These are phyloP conservation scores for Nemania abortiva DNA, from an alignment of 2,329 filamentous ascomycete genomes.

Conservation along the genomic window DNA sequence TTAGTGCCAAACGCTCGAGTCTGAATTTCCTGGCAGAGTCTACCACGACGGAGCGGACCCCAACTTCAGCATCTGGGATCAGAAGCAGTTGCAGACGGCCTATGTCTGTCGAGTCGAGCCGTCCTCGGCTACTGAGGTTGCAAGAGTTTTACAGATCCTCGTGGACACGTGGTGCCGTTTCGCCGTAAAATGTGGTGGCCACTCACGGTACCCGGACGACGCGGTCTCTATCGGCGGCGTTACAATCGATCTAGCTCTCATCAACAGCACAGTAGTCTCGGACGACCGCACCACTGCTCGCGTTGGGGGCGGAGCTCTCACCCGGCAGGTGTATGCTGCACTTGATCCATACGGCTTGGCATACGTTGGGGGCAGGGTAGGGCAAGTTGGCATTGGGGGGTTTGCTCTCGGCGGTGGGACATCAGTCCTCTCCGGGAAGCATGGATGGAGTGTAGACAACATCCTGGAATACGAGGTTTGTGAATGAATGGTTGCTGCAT, in stretches of 20 bases:
- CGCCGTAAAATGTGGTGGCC: constrained; percentile 53
- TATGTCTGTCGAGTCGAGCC: constrained; percentile 3
- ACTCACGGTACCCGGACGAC: constrained; percentile 50
- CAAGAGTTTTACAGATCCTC: constrained; percentile 6
- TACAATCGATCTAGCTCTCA: constrained; percentile 49
- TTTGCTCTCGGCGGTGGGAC: constrained; percentile 32
- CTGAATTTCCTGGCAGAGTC: constrained; percentile 1
- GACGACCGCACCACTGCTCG: constrained; percentile 36
- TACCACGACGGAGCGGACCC: neutral
- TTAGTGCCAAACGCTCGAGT: neutral
- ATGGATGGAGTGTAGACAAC: constrained; percentile 23
- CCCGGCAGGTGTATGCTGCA: constrained; percentile 32
- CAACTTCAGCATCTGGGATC: neutral
- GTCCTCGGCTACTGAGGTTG: neutral
- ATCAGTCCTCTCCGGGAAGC: constrained; percentile 28
- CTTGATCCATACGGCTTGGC: constrained; percentile 36
- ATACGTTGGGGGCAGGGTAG: constrained; percentile 36
- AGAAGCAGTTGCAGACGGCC: neutral
- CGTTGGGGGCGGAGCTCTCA: constrained; percentile 26
- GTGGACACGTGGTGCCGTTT: constrained; percentile 41
- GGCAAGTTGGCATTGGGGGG: constrained; percentile 30
- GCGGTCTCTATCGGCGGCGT: constrained; percentile 51
- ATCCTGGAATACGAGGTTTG: constrained; percentile 13
- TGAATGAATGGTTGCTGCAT: neutral
- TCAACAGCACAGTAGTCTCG: constrained; percentile 48